Base-by-base conservation (phyloP, 306 rosid species). In the Prinsepia uniflora region DNA sequence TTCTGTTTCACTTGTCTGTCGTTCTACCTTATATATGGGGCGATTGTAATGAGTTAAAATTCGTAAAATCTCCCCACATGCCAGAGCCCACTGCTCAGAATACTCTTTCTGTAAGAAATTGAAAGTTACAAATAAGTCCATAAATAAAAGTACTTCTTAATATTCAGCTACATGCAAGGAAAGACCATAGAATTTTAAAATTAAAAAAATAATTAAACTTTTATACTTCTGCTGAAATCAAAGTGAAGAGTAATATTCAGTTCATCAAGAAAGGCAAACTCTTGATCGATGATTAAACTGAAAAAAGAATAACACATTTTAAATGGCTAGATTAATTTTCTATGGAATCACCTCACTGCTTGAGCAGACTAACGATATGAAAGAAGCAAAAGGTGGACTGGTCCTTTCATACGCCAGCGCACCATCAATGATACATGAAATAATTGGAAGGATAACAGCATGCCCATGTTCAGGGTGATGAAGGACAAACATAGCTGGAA, bases 381-480 rank as follows among this genome's bases (percentile, higher is more conserved):
- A 85, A 63, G 98, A 94, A 64, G 94, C 88, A 84, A 94, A 94
- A 18, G 97, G 97, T 63, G 97, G 89, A 65, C 80, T 78, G 42
- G 80, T 81, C 83, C 89, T 86, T 65, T 89, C 89, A 76, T 94
- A 94, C 73, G 78, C 87, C 72, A 94, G 78, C 10, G 88, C 78
- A 47, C 96, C 98, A 77, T 94, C 96, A 78, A 94, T 87, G 72
- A 94, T 87, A 66, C 92, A 87, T 13, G 98, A 94, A 88, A 94
- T 94, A 59, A 94, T 87, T 71, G 98, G 98, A 83, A 88, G 97
- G 47, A 94, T 87, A 76, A 94, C 93, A 49, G 96, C 94, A 78
- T 94, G 97, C 63, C 98, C 98, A 45, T 94, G 97, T 88, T 94
- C 98, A 11, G 98, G 98, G 85, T 94, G 98, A 79, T 94, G 90